Conservation (phyloP, 139 green algal genomes). For the Chlamydomonas sp. region DNA sequence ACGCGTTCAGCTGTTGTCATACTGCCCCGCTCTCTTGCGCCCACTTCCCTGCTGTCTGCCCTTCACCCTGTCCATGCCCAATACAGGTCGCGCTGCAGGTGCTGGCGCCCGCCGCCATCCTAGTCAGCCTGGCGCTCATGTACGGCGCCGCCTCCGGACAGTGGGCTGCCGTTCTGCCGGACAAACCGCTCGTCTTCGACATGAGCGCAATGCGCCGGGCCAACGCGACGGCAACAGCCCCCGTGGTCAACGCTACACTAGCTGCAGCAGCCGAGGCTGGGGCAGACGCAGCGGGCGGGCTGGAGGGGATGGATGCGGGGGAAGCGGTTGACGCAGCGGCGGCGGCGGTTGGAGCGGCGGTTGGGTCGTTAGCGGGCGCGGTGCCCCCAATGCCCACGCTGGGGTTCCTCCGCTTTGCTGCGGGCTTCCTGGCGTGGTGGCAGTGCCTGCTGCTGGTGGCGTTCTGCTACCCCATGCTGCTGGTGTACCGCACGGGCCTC, state of each 20-base stretch:
- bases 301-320: background rate
- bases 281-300: background rate
- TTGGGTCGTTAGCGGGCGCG: background rate
- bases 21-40: too few relatives aligned
- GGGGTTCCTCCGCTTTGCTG: background rate
- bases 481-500: conserved; percentile 7
- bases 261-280: background rate
- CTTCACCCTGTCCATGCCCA: background rate
- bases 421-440: conserved; percentile 13
- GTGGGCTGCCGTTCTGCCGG: background rate
- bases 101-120: conserved; percentile 6
- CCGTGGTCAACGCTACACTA: background rate
- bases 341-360: background rate
- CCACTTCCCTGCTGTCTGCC: background rate
- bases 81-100: conserved; percentile 8
- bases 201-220: background rate
- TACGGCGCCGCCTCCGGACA: background rate
- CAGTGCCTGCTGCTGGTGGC: background rate
- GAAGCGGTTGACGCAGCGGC: background rate
- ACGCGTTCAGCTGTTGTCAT: too few relatives aligned
- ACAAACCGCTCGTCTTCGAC: background rate
- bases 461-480: background rate
- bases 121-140: conserved; percentile 1
- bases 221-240: background rate
- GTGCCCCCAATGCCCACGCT: conserved; percentile 14